phyloP scores from a whole-genome alignment of 495 filamentous ascomycete genomes.

The Neurospora pannonica region DNA sequence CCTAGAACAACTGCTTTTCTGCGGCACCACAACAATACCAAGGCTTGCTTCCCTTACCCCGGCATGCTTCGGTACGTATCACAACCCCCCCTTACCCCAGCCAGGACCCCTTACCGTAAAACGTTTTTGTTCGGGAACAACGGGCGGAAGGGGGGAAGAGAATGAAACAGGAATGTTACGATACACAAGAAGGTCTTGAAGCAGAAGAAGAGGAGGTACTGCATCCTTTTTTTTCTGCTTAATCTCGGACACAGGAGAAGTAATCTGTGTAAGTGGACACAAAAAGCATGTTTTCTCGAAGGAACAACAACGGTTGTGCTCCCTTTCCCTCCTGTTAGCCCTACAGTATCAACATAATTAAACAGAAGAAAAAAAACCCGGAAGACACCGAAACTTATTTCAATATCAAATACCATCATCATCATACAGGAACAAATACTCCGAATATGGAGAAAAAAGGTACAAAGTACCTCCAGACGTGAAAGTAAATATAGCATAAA shows the following conservation, averaged over 20 bases:
- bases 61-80: neutral
- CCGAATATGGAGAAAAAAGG: neutral
- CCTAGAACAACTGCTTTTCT: neutral
- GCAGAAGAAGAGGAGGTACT: neutral
- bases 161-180: neutral
- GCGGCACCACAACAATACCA: neutral
- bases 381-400: neutral
- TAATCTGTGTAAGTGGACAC: neutral
- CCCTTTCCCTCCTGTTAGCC: neutral
- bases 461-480: neutral
- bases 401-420: neutral
- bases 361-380: neutral
- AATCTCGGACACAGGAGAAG: too few species aligned
- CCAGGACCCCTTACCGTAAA: neutral
- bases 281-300: neutral
- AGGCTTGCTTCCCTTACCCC: conserved; percentile 1
- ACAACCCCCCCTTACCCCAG: neutral
- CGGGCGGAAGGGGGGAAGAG: neutral
- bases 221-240: neutral
- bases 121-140: neutral
- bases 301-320: neutral
- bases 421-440: neutral
- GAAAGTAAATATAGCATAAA: neutral
- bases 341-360: neutral
- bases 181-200: neutral